Percentiles rank a stretch among this genome's conserved stretches.
These are phyloP conservation scores for Termitomyces sp. DNA, from an alignment of 768 basidiomycete genomes.

Conservation along the genomic window DNA sequence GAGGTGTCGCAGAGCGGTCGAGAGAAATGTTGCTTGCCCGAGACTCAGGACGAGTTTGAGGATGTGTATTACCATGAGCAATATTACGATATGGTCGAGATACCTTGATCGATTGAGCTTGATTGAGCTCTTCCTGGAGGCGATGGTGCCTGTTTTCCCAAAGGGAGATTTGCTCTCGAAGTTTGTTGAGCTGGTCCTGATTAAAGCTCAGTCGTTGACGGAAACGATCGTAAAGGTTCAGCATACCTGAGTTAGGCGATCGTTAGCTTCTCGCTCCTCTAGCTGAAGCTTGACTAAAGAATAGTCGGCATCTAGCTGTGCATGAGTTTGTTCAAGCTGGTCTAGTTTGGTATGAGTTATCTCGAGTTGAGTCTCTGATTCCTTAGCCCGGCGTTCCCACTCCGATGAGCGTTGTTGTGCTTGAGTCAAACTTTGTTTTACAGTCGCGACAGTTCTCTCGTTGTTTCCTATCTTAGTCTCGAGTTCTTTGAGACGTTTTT, in stretches of 20 bases:
- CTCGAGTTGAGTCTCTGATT: slow-evolving; percentile 62
- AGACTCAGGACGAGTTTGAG: slow-evolving; percentile 66
- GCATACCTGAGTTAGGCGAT: slow-evolving; percentile 59
- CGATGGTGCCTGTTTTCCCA: slow-evolving; percentile 57
- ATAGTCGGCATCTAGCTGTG: slow-evolving; percentile 67
- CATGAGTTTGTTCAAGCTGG: slow-evolving; percentile 56
- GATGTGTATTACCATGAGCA: slow-evolving; percentile 37
- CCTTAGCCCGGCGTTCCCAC: slow-evolving; percentile 77
- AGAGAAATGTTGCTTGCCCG: slow-evolving; percentile 61
- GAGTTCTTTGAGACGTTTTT: slow-evolving; percentile 69
- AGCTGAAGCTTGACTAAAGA: slow-evolving; percentile 64
- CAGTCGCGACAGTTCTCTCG: slow-evolving; percentile 52
- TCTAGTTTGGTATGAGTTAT: slow-evolving; percentile 56
- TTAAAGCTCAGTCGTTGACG: not conserved
- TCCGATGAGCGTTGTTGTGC: slow-evolving; percentile 76
- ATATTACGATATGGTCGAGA: slow-evolving; percentile 31
- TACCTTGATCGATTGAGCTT: slow-evolving; percentile 29
- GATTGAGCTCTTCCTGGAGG: slow-evolving; percentile 54
- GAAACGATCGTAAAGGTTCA: slow-evolving; percentile 1
- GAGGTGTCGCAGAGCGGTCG: slow-evolving; percentile 47
- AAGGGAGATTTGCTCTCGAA: slow-evolving; percentile 58
- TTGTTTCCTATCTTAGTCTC: slow-evolving; percentile 56
- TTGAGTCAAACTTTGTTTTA: slow-evolving; percentile 60
- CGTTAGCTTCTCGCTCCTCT: slow-evolving; percentile 70
- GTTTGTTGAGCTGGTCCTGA: slow-evolving; percentile 67